These are phyloP conservation scores for Zymoseptoria passerinii DNA, from an alignment of 2,329 filamentous ascomycete genomes.

Conservation along the genomic window DNA sequence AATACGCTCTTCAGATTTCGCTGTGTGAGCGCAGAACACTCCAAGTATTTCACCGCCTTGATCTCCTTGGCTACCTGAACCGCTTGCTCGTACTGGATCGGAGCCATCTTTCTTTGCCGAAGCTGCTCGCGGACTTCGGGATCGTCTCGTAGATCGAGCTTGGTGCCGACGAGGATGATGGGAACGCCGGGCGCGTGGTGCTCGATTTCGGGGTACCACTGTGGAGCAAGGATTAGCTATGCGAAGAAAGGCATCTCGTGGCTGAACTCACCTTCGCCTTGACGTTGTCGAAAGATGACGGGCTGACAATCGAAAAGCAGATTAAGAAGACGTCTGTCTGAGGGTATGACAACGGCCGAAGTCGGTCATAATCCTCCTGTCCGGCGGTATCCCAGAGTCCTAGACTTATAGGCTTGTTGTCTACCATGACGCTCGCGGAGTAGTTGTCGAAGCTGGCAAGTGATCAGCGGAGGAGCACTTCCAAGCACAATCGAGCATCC, in stretches of 20 bases:
- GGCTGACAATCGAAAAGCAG: conserved; percentile 97
- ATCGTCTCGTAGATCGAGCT: conserved; percentile 91
- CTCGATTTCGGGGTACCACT: conserved; percentile 98
- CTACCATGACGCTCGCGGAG: conserved; percentile 97
- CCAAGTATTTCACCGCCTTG: conserved; percentile 90
- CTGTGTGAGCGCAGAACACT: conserved; percentile 95
- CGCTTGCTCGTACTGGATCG: conserved; percentile 91
- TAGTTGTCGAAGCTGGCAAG: conserved; percentile 85
- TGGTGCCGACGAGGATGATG: conserved; percentile 94
- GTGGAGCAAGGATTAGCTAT: conserved; percentile 2
- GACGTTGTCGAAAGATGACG: conserved; percentile 97
- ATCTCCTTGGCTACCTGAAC: conserved; percentile 87
- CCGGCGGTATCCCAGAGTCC: conserved; percentile 98
- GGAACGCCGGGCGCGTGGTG: conserved; percentile 93
- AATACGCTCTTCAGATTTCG: conserved; percentile 97
- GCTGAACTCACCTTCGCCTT: conserved; percentile 74
- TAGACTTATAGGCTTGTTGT: conserved; percentile 93
- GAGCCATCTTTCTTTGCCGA: conserved; percentile 87
- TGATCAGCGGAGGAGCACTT: conserved; percentile 1
- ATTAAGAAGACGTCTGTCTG: conserved; percentile 98
- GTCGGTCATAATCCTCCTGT: conserved; percentile 95
- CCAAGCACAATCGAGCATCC: background rate
- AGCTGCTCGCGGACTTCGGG: conserved; percentile 71
- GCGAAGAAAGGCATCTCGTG: background rate
- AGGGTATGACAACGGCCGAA: conserved; percentile 91